Conservation (phyloP, 352 stramenopile species). For the Phytophthora agathidicida region DNA sequence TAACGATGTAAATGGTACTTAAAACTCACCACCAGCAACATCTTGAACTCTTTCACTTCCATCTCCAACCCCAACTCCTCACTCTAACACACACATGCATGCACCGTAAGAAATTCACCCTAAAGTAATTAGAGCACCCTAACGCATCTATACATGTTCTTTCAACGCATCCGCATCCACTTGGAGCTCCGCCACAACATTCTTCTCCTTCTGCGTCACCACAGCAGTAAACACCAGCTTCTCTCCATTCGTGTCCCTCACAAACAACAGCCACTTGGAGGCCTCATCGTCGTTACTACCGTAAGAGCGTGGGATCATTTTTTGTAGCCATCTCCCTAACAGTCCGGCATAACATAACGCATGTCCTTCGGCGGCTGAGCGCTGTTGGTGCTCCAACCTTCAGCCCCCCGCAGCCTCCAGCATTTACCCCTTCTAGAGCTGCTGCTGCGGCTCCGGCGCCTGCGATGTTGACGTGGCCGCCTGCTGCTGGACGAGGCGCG, state of each 20-base stretch:
- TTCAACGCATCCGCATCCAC: constrained; percentile 38
- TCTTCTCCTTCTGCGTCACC: not conserved
- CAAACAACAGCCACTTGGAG: constrained; percentile 53
- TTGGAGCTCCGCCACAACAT: constrained; percentile 42
- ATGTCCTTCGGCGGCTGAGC: no score
- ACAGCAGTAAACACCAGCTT: constrained; percentile 46
- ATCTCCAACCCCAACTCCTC: constrained; percentile 69
- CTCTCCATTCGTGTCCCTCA: constrained; percentile 21
- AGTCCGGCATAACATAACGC: no score
- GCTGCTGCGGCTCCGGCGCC: no score
- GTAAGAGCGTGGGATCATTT: constrained; percentile 43
- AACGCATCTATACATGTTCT: constrained; percentile 42
- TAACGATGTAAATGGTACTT: not conserved
- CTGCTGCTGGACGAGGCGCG: no score
- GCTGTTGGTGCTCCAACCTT: no score
- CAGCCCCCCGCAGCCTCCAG: no score
- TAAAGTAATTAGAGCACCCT: no score
- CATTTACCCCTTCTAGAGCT: no score
- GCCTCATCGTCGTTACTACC: constrained; percentile 18
- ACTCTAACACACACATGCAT: constrained; percentile 41
- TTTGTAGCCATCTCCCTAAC: constrained; percentile 2
- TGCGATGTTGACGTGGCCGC: no score
- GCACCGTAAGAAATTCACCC: no score
- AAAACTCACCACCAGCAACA: constrained; percentile 41
- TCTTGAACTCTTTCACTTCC: constrained; percentile 32